Percentiles rank a stretch among this genome's conserved stretches.
Evolutionary conservation across 2,329 filamentous ascomycete species (phyloP).

Genomic region (Paracoccidioides brasiliensis): DNA sequence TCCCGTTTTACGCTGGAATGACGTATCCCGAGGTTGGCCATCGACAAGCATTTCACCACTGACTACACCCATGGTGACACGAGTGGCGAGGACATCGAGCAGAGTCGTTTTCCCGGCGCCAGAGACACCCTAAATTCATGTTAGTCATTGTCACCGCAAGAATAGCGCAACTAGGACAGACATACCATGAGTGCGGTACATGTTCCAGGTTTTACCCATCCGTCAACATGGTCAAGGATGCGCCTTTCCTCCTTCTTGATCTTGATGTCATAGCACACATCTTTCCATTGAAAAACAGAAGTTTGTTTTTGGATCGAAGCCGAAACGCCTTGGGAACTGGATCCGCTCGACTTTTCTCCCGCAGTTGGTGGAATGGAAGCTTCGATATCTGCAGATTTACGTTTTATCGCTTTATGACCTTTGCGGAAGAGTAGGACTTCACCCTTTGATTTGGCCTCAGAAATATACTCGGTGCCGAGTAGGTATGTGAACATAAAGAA

Average conservation of each 20-base stretch:
- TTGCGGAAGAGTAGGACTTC: conserved; percentile 63
- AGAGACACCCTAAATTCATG: conserved; percentile 47
- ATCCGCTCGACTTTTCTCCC: conserved; percentile 22
- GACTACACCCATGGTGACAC: conserved; percentile 79
- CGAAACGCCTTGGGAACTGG: conserved; percentile 14
- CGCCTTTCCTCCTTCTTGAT: conserved; percentile 64
- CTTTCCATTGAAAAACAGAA: conserved; percentile 72
- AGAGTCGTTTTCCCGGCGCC: conserved; percentile 88
- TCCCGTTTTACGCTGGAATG: conserved; percentile 74
- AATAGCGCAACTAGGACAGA: neutral
- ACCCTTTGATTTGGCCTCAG: conserved; percentile 59
- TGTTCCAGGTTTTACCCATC: conserved; percentile 87
- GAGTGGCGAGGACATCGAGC: conserved; percentile 70
- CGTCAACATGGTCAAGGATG: conserved; percentile 74
- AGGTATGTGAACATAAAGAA: conserved; percentile 52
- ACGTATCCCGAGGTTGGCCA: conserved; percentile 54
- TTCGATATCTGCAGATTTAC: conserved; percentile 19
- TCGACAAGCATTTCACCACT: conserved; percentile 74
- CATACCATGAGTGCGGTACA: conserved; percentile 70
- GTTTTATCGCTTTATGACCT: conserved; percentile 45
- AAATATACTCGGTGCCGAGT: conserved; percentile 46
- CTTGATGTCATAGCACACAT: conserved; percentile 69
- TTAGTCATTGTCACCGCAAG: neutral
- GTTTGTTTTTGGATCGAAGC: conserved; percentile 49
- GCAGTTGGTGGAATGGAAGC: conserved; percentile 14